These are phyloP conservation scores for Candida oleophila DNA, from an alignment of 805 yeast genomes.

Conservation along the genomic window DNA sequence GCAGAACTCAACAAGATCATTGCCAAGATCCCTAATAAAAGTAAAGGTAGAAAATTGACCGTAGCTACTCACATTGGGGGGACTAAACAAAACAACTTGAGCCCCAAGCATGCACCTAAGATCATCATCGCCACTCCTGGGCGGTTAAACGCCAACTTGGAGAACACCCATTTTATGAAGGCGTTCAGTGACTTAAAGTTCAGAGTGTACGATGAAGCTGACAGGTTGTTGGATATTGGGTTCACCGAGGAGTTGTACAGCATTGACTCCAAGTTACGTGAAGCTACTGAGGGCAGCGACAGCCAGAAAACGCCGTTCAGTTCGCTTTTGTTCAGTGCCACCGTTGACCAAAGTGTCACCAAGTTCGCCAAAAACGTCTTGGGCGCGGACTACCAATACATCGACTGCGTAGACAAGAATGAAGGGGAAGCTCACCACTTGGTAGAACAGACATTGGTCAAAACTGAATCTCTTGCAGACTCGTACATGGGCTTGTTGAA, in stretches of 20 bases:
- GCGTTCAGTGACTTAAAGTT: constrained; percentile 56
- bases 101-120: constrained; percentile 41
- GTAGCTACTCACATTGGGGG: constrained; percentile 72
- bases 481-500: constrained; percentile 57
- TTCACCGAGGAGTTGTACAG: constrained; percentile 65
- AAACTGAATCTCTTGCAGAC: constrained; percentile 55
- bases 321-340: constrained; percentile 83
- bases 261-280: constrained; percentile 51
- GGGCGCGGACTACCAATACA: constrained; percentile 52
- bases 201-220: constrained; percentile 89
- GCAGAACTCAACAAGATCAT: constrained; percentile 55
- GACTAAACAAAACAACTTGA: constrained; percentile 36
- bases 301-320: constrained; percentile 39
- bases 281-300: constrained; percentile 15
- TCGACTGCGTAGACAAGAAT: constrained; percentile 73
- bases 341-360: constrained; percentile 69
- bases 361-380: constrained; percentile 60
- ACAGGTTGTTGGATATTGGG: constrained; percentile 78
- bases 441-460: constrained; percentile 65
- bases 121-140: constrained; percentile 91
- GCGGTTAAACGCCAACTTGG: constrained; percentile 64
- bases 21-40: constrained; percentile 18
- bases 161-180: constrained; percentile 38
- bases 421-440: constrained; percentile 77
- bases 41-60: constrained; percentile 20